Conservation (phyloP, 352 stramenopile genomes). For the Blastocystis sp. region DNA sequence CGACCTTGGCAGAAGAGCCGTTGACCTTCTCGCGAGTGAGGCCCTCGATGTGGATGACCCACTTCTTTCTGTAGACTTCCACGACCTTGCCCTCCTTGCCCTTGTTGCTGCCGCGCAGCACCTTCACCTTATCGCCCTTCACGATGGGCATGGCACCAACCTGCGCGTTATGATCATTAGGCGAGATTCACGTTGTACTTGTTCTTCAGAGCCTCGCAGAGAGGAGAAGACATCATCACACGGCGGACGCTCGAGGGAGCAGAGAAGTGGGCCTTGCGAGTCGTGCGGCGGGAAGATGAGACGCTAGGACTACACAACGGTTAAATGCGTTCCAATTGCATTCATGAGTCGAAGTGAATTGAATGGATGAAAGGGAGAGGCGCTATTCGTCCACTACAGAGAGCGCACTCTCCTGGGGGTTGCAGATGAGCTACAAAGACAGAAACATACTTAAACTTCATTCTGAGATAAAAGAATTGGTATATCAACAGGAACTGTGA, state of each 20-base stretch:
- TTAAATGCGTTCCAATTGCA: neutral
- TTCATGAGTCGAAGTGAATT: neutral
- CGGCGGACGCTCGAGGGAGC: too few species aligned
- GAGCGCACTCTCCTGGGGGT: neutral
- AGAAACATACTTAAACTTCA: constrained; percentile 60
- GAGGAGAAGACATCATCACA: too few species aligned
- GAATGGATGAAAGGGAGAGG: neutral
- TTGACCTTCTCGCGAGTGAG: too few species aligned
- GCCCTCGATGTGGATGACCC: too few species aligned
- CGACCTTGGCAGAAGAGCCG: too few species aligned
- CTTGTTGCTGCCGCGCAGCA: constrained; percentile 91
- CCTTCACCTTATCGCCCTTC: constrained; percentile 97
- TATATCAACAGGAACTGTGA: constrained; percentile 58
- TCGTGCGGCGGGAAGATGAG: constrained; percentile 89
- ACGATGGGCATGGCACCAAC: constrained; percentile 95
- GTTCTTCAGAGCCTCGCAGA: too few species aligned
- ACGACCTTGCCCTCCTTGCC: too few species aligned
- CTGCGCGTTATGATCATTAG: constrained; percentile 73
- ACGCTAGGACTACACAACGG: constrained; percentile 72
- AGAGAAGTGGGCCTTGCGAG: constrained; percentile 70
- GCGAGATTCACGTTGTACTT: constrained; percentile 88
- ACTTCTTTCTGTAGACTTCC: too few species aligned
- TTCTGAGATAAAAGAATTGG: constrained; percentile 39
- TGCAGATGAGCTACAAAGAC: neutral
- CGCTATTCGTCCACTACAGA: neutral